These are phyloP conservation scores for Ustilago hordei DNA, from an alignment of 1,284 basidiomycete species.

Conservation along the genomic window DNA sequence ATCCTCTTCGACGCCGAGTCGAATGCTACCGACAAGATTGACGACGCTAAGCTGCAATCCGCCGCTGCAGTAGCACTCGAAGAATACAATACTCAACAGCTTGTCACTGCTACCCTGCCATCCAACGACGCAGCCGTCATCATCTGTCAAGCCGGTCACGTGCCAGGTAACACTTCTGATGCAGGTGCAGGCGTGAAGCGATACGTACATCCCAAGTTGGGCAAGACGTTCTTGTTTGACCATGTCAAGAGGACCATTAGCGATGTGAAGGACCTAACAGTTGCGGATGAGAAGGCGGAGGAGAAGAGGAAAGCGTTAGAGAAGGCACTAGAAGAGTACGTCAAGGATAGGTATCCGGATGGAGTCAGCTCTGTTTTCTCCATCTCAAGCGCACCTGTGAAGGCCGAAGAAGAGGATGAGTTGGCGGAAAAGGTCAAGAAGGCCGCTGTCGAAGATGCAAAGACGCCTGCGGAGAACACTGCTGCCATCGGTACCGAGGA, in stretches of 20 bases:
- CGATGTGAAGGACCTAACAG: slow-evolving; percentile 24
- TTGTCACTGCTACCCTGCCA: slow-evolving; percentile 37
- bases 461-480: slow-evolving; percentile 33
- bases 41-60: slow-evolving; percentile 36
- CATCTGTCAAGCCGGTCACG: slow-evolving; percentile 48
- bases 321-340: slow-evolving; percentile 48
- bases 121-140: slow-evolving; percentile 20
- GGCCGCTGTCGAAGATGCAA: slow-evolving; percentile 26
- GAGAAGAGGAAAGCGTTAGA: slow-evolving; percentile 49
- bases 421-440: slow-evolving; percentile 18
- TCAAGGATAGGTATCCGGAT: slow-evolving; percentile 59
- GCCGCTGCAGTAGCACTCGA: slow-evolving; percentile 43
- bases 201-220: slow-evolving; percentile 38
- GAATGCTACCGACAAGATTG: slow-evolving; percentile 28
- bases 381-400: slow-evolving; percentile 22
- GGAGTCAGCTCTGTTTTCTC: slow-evolving; percentile 59
- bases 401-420: slow-evolving; percentile 18
- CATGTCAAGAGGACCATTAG: slow-evolving; percentile 39
- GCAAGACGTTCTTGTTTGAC: slow-evolving; percentile 45
- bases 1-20: slow-evolving; percentile 51
- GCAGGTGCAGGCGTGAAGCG: slow-evolving; percentile 23
- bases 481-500: slow-evolving; percentile 12
- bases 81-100: slow-evolving; percentile 57
- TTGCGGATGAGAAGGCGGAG: slow-evolving; percentile 20
- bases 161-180: not conserved